Evolutionary conservation across 192 early-diverging fungal species (phyloP).

Genomic region (Coemansia aciculifera): DNA sequence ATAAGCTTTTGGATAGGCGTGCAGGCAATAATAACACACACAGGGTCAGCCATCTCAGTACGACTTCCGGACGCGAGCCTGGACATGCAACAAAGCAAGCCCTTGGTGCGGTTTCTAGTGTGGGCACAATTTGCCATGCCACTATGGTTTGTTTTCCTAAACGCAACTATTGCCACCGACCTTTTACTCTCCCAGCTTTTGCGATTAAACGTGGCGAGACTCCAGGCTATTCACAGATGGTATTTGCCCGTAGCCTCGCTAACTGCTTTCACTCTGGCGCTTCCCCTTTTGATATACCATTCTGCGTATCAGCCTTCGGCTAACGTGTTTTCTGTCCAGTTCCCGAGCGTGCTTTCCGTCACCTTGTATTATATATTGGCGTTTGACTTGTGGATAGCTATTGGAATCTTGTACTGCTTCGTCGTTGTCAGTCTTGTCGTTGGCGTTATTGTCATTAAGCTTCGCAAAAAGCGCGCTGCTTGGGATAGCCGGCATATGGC

Average conservation of each 20-base stretch:
- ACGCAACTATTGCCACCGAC: constrained; percentile 48
- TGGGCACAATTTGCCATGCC: constrained; percentile 57
- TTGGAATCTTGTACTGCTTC: constrained; percentile 51
- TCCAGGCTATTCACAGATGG: constrained; percentile 44
- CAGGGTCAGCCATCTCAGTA: constrained; percentile 43
- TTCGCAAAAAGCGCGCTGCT: constrained; percentile 35
- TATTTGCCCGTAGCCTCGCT: constrained; percentile 41
- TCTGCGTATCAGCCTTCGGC: constrained; percentile 38
- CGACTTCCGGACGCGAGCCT: constrained; percentile 36
- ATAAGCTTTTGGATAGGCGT: constrained; percentile 56
- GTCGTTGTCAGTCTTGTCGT: constrained; percentile 46
- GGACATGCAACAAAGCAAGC: constrained; percentile 39
- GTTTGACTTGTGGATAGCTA: constrained; percentile 52
- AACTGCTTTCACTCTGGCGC: constrained; percentile 33
- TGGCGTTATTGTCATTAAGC: constrained; percentile 29
- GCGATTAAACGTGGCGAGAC: constrained; percentile 18
- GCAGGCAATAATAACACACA: constrained; percentile 49
- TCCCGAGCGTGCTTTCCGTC: constrained; percentile 47
- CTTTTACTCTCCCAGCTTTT: constrained; percentile 45
- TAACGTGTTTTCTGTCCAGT: constrained; percentile 52
- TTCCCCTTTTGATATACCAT: constrained; percentile 51
- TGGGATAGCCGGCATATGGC: constrained; percentile 27
- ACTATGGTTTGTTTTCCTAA: constrained; percentile 54
- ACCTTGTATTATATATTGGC: constrained; percentile 53
- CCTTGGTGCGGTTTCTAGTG: constrained; percentile 42